These are phyloP conservation scores for Leccinum sublutescens DNA, from an alignment of 768 basidiomycete genomes.

Conservation along the genomic window DNA sequence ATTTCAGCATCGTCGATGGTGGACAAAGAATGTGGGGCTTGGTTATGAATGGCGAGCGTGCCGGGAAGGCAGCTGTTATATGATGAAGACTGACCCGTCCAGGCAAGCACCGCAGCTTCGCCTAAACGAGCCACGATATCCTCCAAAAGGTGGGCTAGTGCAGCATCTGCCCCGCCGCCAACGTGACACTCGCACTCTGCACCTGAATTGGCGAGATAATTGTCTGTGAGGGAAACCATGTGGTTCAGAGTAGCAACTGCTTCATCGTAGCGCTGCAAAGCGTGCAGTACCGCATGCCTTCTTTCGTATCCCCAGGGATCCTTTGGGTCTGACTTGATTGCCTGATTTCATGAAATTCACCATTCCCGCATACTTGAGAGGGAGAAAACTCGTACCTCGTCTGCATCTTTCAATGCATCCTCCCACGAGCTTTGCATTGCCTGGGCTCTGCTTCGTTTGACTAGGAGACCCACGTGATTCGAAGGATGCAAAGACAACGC, in stretches of 20 bases:
- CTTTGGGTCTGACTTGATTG: background rate
- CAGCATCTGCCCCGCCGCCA: slow-evolving; percentile 1
- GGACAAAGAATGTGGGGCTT: background rate
- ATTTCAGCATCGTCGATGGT: background rate
- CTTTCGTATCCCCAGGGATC: background rate
- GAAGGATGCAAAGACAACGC: slow-evolving; percentile 1
- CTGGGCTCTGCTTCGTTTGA: slow-evolving; percentile 6
- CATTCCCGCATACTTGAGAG: too few relatives aligned
- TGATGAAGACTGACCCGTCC: slow-evolving; percentile 7
- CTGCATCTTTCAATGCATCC: slow-evolving; percentile 12
- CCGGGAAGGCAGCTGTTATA: slow-evolving; percentile 16
- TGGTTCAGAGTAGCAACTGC: background rate
- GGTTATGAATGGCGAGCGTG: background rate
- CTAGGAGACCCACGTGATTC: background rate
- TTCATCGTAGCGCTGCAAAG: background rate
- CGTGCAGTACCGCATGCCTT: slow-evolving; percentile 2
- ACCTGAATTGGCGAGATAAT: background rate
- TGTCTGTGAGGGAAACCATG: slow-evolving; percentile 1
- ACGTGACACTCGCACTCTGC: background rate
- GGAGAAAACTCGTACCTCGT: background rate
- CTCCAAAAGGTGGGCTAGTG: slow-evolving; percentile 12
- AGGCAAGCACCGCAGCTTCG: slow-evolving; percentile 7
- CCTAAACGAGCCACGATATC: slow-evolving; percentile 8
- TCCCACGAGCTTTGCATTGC: background rate
- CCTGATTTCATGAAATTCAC: background rate